Conservation (phyloP, 208 protist genomes). For the Crithidia acanthocephali region DNA sequence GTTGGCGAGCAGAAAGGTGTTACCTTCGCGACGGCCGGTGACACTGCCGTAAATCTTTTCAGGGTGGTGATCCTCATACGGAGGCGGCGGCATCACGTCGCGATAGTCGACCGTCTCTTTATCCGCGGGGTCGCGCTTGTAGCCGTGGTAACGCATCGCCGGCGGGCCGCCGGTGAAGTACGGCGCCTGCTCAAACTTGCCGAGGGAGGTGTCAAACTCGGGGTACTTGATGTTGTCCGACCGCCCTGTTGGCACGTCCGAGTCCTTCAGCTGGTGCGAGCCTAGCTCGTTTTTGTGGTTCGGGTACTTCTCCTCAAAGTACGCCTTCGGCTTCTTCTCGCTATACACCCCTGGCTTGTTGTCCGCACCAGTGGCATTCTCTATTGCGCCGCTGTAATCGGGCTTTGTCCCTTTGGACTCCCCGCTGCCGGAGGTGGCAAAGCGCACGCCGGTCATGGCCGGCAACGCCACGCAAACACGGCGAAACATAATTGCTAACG, state of each 20-base stretch:
- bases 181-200: conserved; percentile 86
- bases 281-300: conserved; percentile 46
- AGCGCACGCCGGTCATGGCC: conserved; percentile 14
- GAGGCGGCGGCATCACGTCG: conserved; percentile 59
- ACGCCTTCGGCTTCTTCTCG: conserved; percentile 44
- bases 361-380: conserved; percentile 55
- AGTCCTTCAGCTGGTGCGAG: conserved; percentile 33
- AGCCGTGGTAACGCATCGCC: conserved; percentile 85
- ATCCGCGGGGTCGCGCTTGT: conserved; percentile 59
- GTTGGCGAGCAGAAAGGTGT: conserved; percentile 64
- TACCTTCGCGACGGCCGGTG: conserved; percentile 85
- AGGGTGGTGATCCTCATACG: conserved; percentile 85
- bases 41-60: conserved; percentile 71
- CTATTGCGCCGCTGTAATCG: conserved; percentile 31
- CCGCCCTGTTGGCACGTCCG: conserved; percentile 51
- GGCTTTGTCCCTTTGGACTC: conserved; percentile 9
- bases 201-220: conserved; percentile 79
- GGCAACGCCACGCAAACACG: conserved; percentile 13
- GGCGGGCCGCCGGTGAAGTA: conserved; percentile 78
- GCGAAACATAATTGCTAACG: conserved; percentile 20
- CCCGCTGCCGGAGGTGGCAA: conserved; percentile 4
- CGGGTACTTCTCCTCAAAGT: conserved; percentile 74
- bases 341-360: conserved; percentile 67
- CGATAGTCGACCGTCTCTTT: conserved; percentile 64
- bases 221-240: conserved; percentile 82